Percentiles rank a stretch among this genome's conserved stretches.
These are phyloP conservation scores for Kuraishia piskuri DNA, from an alignment of 805 yeast species.

Conservation along the genomic window DNA sequence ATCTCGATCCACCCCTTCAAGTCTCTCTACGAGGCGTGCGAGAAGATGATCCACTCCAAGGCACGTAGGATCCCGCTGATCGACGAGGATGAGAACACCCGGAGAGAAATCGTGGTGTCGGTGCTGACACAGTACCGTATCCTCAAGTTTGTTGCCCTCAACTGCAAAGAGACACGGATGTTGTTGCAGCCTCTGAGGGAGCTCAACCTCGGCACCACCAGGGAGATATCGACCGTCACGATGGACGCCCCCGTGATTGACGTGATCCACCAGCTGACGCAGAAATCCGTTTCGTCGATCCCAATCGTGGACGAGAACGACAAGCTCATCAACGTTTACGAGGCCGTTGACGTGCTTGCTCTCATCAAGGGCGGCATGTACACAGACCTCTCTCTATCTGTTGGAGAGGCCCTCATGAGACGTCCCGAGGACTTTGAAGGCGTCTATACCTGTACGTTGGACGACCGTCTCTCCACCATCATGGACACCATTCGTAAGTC, in stretches of 20 bases:
- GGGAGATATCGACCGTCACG: conserved; percentile 63
- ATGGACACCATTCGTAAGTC: conserved; percentile 90
- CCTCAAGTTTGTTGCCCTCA: conserved; percentile 87
- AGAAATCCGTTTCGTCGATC: conserved; percentile 78
- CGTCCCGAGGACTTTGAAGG: conserved; percentile 96
- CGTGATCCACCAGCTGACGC: conserved; percentile 75
- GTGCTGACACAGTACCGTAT: conserved; percentile 96
- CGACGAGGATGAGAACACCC: conserved; percentile 88
- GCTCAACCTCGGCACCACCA: conserved; percentile 51
- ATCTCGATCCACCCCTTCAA: conserved; percentile 85
- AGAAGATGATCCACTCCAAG: conserved; percentile 77
- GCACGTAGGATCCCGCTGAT: conserved; percentile 92
- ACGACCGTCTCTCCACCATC: conserved; percentile 80
- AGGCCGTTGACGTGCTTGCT: conserved; percentile 90
- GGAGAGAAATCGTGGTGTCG: conserved; percentile 88
- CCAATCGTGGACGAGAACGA: conserved; percentile 80
- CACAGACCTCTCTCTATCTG: conserved; percentile 80
- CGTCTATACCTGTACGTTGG: conserved; percentile 87
- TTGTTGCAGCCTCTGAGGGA: conserved; percentile 68
- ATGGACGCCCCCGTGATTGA: conserved; percentile 92
- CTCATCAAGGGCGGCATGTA: conserved; percentile 91
- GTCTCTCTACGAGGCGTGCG: conserved; percentile 86
- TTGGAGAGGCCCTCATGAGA: conserved; percentile 93
- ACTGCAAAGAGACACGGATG: conserved; percentile 89
- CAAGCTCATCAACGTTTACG: conserved; percentile 80